Conservation (phyloP, 176 grass and related monocot genomes). For the Leersia perrieri region DNA sequence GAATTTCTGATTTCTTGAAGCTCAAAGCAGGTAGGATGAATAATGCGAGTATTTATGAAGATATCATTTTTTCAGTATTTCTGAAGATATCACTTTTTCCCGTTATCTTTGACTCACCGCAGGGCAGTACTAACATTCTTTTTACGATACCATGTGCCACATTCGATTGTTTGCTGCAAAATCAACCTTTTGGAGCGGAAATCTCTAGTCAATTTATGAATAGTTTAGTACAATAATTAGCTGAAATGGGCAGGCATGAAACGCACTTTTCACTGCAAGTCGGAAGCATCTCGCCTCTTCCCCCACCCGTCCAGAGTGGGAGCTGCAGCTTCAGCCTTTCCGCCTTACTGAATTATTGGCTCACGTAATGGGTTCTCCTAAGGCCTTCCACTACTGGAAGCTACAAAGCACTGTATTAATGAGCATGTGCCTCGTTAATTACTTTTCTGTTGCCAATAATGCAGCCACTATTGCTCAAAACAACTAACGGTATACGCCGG, state of each 20-base stretch:
- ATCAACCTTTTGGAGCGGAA: no score
- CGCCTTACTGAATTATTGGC: constrained; percentile 16
- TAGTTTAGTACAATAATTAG: neutral
- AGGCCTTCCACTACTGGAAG: constrained; percentile 35
- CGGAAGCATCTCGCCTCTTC: neutral
- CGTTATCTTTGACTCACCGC: neutral
- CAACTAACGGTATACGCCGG: neutral
- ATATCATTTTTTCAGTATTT: neutral
- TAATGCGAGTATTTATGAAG: neutral
- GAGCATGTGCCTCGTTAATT: neutral
- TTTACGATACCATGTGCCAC: constrained; percentile 3
- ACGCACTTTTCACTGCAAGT: constrained; percentile 17
- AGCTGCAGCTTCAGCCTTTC: neutral
- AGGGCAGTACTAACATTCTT: neutral
- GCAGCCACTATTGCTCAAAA: constrained; percentile 22
- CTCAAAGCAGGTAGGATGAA: no score
- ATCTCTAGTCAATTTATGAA: neutral
- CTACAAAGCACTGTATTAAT: neutral
- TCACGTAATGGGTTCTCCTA: constrained; percentile 27
- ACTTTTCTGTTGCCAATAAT: constrained; percentile 39
- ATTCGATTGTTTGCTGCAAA: neutral
- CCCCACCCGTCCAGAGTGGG: constrained; percentile 1
- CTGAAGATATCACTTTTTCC: neutral
- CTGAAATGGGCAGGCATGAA: constrained; percentile 23
- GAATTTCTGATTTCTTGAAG: no score